Conservation (phyloP, 805 yeast species). For the Saturnispora bothae region DNA sequence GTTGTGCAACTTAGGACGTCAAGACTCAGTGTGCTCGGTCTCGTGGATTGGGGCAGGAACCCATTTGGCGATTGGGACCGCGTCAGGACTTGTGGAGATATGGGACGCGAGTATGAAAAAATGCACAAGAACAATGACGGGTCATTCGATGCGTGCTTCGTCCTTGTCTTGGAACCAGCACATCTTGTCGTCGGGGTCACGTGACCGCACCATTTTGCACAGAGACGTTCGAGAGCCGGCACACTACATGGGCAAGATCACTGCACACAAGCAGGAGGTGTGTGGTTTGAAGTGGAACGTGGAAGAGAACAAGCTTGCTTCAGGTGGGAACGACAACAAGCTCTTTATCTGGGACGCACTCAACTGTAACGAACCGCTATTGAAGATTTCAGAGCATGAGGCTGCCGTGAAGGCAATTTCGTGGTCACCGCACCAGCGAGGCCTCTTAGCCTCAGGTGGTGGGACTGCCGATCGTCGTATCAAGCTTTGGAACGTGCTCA, state of each 20-base stretch:
- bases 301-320: constrained; percentile 83
- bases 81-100: constrained; percentile 78
- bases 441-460: constrained; percentile 89
- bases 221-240: constrained; percentile 85
- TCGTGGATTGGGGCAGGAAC: constrained; percentile 94
- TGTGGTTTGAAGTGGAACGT: constrained; percentile 94
- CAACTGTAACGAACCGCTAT: constrained; percentile 47
- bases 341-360: constrained; percentile 83
- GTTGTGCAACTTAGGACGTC: constrained; percentile 56
- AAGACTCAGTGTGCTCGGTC: constrained; percentile 70
- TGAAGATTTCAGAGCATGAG: constrained; percentile 68
- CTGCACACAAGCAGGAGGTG: constrained; percentile 79
- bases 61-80: constrained; percentile 88
- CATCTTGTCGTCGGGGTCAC: constrained; percentile 73
- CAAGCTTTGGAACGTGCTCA: constrained; percentile 84
- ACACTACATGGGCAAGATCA: constrained; percentile 64
- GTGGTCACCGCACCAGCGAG: constrained; percentile 97
- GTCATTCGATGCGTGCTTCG: constrained; percentile 77
- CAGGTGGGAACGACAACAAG: constrained; percentile 92
- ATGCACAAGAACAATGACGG: constrained; percentile 85
- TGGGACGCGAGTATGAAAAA: constrained; percentile 84
- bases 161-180: constrained; percentile 93
- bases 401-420: constrained; percentile 96
- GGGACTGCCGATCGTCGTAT: constrained; percentile 90
- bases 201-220: constrained; percentile 77